Percentiles rank a stretch among this genome's conserved stretches.
Conservation (phyloP, 139 green algal species). For the Volvox reticuliferus region DNA sequence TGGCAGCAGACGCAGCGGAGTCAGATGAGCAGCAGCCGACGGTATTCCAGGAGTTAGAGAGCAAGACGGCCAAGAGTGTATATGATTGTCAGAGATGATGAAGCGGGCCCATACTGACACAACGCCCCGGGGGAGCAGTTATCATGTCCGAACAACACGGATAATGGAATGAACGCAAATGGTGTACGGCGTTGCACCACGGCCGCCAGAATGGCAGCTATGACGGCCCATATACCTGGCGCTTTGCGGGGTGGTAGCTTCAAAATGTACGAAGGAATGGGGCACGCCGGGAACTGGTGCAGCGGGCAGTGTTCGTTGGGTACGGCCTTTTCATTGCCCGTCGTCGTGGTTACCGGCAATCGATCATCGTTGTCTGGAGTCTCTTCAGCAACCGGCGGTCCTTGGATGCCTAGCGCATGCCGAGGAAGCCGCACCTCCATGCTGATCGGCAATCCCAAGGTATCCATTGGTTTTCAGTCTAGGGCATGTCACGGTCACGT, state of each 20-base stretch:
- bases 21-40: background rate
- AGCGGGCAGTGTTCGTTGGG: conserved; percentile 5
- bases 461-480: background rate
- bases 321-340: background rate
- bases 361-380: background rate
- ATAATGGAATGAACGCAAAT: background rate
- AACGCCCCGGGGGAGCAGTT: background rate
- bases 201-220: too few species aligned
- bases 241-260: conserved; percentile 4
- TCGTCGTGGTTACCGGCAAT: background rate
- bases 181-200: background rate
- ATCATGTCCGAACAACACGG: background rate
- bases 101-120: background rate
- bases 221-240: background rate
- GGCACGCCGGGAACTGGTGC: background rate
- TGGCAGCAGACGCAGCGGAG: background rate
- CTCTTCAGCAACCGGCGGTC: background rate
- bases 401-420: background rate
- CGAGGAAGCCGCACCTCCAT: background rate
- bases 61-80: background rate
- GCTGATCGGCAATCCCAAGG: background rate
- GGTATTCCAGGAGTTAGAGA: background rate
- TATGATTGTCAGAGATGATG: background rate
- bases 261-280: conserved; percentile 9
- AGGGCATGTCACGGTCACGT: background rate